Conservation (phyloP, 257 asterid genomes). For the Solanum boliviense region DNA sequence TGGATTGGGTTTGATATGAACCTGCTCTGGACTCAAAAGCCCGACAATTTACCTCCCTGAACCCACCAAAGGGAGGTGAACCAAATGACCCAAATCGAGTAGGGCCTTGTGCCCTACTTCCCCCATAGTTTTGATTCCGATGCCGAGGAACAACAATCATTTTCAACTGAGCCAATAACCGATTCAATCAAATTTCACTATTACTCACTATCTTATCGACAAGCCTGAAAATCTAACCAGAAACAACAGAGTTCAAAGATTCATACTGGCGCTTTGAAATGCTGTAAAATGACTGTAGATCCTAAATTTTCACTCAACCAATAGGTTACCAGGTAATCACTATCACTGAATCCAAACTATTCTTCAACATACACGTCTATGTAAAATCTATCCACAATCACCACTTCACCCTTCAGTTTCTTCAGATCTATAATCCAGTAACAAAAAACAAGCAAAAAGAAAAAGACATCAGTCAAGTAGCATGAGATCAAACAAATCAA, state of each 20-base stretch:
- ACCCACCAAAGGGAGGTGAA: slow-evolving; percentile 20
- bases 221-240: slow-evolving; percentile 18
- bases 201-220: background rate
- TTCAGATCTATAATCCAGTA: slow-evolving; percentile 58
- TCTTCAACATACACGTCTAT: slow-evolving; percentile 37
- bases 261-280: background rate
- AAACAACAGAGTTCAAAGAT: slow-evolving; percentile 28
- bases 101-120: slow-evolving; percentile 13
- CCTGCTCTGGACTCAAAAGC: slow-evolving; percentile 45
- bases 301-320: slow-evolving; percentile 54
- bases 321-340: slow-evolving; percentile 48
- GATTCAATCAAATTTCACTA: background rate
- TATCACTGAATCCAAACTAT: slow-evolving; percentile 12
- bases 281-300: slow-evolving; percentile 19
- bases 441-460: background rate
- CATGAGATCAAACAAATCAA: background rate
- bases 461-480: background rate
- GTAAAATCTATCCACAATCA: slow-evolving; percentile 16
- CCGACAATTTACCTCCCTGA: slow-evolving; percentile 26
- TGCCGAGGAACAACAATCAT: slow-evolving; percentile 46
- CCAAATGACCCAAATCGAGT: slow-evolving; percentile 25
- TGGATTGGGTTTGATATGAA: slow-evolving; percentile 34
- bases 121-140: slow-evolving; percentile 38
- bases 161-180: slow-evolving; percentile 25
- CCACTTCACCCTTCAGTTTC: slow-evolving; percentile 29